Percentiles rank a stretch among this genome's conserved stretches.
Conservation (phyloP, 2,329 filamentous ascomycete species). For the Thelonectria discophora region DNA sequence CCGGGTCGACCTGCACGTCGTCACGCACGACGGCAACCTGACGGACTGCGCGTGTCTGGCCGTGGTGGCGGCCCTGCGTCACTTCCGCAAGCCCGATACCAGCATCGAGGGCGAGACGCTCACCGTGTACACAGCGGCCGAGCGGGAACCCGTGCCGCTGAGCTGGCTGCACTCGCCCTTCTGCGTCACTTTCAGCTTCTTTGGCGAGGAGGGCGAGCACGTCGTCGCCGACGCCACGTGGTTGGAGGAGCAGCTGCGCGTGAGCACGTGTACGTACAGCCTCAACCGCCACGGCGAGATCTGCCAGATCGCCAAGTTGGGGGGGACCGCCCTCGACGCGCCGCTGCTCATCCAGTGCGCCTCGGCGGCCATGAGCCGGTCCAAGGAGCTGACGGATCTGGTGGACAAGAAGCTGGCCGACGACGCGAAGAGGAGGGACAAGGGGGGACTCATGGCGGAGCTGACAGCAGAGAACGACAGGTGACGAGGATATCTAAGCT, state of each 20-base stretch:
- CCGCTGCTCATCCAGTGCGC: conserved; percentile 80
- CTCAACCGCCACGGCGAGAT: conserved; percentile 91
- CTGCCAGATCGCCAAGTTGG: conserved; percentile 90
- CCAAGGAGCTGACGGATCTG: conserved; percentile 79
- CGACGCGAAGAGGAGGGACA: conserved; percentile 80
- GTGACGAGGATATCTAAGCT: conserved; percentile 35
- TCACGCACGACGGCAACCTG: conserved; percentile 90
- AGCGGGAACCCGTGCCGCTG: conserved; percentile 89
- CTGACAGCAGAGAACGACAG: conserved; percentile 85
- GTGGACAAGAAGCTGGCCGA: conserved; percentile 78
- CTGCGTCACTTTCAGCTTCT: conserved; percentile 90
- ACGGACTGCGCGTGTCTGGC: conserved; percentile 87
- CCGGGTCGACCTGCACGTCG: conserved; percentile 88
- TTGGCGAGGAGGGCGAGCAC: conserved; percentile 72
- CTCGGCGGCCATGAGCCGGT: conserved; percentile 77
- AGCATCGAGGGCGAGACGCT: conserved; percentile 85
- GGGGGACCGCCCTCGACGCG: conserved; percentile 84
- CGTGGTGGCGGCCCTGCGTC: conserved; percentile 85
- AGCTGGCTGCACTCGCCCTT: conserved; percentile 93
- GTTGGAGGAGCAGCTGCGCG: conserved; percentile 79
- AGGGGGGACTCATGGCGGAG: conserved; percentile 81
- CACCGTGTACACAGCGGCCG: conserved; percentile 83
- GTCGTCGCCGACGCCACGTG: conserved; percentile 76
- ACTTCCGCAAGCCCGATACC: conserved; percentile 91
- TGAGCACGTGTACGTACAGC: conserved; percentile 80